Conservation (phyloP, 352 stramenopile species). For the Phytophthora macrochlamydospora region DNA sequence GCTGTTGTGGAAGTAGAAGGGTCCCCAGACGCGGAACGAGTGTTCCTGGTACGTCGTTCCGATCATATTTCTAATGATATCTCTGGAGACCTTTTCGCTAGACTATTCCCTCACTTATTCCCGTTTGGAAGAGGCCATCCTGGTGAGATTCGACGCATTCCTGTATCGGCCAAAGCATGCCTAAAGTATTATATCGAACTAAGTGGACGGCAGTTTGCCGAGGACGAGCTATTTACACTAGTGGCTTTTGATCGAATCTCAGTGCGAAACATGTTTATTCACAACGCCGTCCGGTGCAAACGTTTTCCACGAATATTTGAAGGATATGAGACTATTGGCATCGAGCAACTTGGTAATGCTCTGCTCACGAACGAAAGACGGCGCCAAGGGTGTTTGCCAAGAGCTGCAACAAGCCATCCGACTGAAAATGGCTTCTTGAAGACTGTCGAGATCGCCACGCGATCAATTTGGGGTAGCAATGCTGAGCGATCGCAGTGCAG, state of each 20-base stretch:
- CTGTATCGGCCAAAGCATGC: conserved; percentile 11
- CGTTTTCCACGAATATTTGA: conserved; percentile 3
- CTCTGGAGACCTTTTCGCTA: background rate
- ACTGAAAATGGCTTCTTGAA: conserved; percentile 3
- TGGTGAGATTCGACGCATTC: conserved; percentile 2
- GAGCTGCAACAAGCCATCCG: background rate
- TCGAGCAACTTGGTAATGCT: background rate
- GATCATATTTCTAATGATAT: background rate
- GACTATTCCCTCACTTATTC: conserved; percentile 5
- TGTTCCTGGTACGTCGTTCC: background rate
- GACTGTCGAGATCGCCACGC: background rate
- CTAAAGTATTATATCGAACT: conserved; percentile 13
- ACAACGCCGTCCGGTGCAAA: conserved; percentile 4
- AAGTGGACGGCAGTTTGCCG: conserved; percentile 14
- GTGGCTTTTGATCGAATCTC: conserved; percentile 14
- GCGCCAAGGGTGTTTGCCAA: conserved; percentile 1
- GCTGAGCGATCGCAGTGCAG: conserved; percentile 6
- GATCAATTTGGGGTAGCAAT: conserved; percentile 7
- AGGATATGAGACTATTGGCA: background rate
- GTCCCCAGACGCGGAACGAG: background rate
- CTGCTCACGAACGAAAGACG: conserved; percentile 10
- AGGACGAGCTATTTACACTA: conserved; percentile 19
- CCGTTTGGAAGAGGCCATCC: conserved; percentile 13
- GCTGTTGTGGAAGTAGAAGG: background rate
- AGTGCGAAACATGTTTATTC: conserved; percentile 12